Base-by-base conservation (phyloP, 495 filamentous ascomycete genomes). In the Tuber brumale region DNA sequence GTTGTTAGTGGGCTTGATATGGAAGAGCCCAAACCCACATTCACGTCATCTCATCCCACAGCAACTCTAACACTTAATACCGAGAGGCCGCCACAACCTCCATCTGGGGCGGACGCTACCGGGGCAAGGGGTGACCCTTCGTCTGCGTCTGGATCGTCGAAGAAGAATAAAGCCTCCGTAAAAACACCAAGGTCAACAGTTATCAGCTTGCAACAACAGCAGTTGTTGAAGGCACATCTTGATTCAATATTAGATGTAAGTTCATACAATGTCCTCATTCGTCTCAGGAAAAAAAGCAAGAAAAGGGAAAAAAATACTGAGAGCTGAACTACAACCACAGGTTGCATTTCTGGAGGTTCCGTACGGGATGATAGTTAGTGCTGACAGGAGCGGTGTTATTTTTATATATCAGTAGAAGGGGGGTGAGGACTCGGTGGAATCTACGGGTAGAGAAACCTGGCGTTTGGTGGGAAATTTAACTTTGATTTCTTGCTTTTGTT, bases 311-410 rank as follows among this genome's bases (percentile, higher is more conserved):
- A 10, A 18, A 16, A 70, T 77, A 42, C 69, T 80, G 45, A 74
- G 44, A 41, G n/a, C 72, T 69, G 69, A 35, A 35, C 12, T 31
- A 61, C 27, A 5, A 66, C 39, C 23, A 45, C 69, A 82, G 80
- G 80, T 82, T 71, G 92, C 92, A 19, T 85, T 98, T 75, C 84
- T 99, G 81, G 93, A 97, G 85, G 87, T 88, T 75, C 96, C 96
- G 70, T 97, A 96, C 84, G 91, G 93, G 14, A 97, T 98, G 94
- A 89, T 92, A 61, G 87, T 98, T 42, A 94, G 91, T 80, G 95
- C 91, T 71, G 96, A 99, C 86, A 88, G 95, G 79, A 91, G 90
- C n/a, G 96, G 96, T 6, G 90, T 95, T 82, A 89, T 98, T 70
- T 97, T 95, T 86, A 90, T 98, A 48, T 97, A 96, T 85, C 90